Conservation (phyloP, 768 basidiomycete species). For the Lentinula aciculospora region DNA sequence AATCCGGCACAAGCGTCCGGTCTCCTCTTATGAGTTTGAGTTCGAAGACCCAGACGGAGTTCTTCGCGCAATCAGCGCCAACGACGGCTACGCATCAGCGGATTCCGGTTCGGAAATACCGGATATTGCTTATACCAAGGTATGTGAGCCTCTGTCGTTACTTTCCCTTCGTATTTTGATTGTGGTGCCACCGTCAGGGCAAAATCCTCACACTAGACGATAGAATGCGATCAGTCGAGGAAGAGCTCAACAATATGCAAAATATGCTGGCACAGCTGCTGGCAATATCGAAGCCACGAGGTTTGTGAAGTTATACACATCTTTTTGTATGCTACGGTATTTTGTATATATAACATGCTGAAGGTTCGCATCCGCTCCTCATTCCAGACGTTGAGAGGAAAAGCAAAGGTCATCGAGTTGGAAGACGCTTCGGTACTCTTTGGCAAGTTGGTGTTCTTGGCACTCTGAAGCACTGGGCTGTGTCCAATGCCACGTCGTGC, state of each 20-base stretch:
- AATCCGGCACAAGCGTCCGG: neutral
- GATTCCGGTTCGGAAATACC: conserved; percentile 6
- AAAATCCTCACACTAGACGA: conserved; percentile 6
- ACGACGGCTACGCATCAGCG: conserved; percentile 3
- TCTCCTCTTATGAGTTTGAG: conserved; percentile 5
- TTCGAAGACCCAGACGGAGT: conserved; percentile 3
- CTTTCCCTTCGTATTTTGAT: neutral
- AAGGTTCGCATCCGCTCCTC: no score
- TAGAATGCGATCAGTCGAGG: conserved; percentile 5
- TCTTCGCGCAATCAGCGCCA: neutral
- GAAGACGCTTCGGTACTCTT: neutral
- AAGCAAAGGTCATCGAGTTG: neutral
- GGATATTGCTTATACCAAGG: conserved; percentile 6
- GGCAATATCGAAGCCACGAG: conserved; percentile 1
- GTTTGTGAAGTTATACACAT: neutral
- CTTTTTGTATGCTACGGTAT: neutral
- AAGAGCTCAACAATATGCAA: conserved; percentile 7
- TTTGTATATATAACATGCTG: neutral
- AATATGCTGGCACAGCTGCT: conserved; percentile 9
- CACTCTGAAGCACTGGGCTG: neutral
- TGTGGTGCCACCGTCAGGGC: neutral
- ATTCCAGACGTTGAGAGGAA: no score
- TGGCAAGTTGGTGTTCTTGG: neutral
- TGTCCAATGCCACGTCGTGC: neutral
- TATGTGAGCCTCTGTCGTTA: neutral